phyloP scores from a whole-genome alignment of 2,329 filamentous ascomycete species.

The Scopulariopsis brevicaulis region DNA sequence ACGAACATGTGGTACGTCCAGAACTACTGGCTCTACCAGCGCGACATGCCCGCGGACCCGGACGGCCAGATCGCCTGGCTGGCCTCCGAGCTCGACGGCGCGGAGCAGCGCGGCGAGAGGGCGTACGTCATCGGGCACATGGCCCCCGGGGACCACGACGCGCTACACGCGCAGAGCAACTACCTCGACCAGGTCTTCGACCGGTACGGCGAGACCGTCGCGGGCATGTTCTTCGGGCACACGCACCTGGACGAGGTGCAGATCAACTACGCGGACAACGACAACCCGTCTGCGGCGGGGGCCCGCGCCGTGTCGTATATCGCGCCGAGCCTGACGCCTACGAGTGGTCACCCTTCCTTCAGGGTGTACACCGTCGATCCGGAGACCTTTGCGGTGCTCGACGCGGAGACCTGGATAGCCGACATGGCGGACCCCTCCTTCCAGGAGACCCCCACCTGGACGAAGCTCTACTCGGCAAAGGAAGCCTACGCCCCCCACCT shows the following conservation, averaged over 20 bases:
- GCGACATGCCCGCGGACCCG: constrained; percentile 36
- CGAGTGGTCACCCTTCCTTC: constrained; percentile 43
- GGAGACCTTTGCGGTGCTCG: constrained; percentile 41
- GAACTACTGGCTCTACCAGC: constrained; percentile 44
- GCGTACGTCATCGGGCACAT: constrained; percentile 49
- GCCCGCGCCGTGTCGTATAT: constrained; percentile 42
- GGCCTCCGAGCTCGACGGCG: constrained; percentile 36
- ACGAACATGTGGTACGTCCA: constrained; percentile 48
- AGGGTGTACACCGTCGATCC: constrained; percentile 48
- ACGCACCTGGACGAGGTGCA: constrained; percentile 47
- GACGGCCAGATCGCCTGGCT: constrained; percentile 41
- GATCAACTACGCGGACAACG: constrained; percentile 39
- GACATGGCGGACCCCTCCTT: constrained; percentile 33
- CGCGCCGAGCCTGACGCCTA: constrained; percentile 41
- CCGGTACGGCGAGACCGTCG: constrained; percentile 40
- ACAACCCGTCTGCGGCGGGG: constrained; percentile 23
- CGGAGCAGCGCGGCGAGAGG: constrained; percentile 37
- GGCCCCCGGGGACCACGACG: constrained; percentile 35
- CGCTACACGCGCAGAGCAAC: constrained; percentile 38
- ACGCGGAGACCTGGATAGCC: constrained; percentile 41
- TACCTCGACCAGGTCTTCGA: constrained; percentile 41
- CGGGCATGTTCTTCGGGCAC: constrained; percentile 45
- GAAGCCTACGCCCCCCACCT: constrained; percentile 36
- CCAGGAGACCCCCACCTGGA: constrained; percentile 35
- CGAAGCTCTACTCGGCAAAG: constrained; percentile 43